These are phyloP conservation scores for Acacia melanoxylon DNA, from an alignment of 306 rosid species.

Conservation along the genomic window DNA sequence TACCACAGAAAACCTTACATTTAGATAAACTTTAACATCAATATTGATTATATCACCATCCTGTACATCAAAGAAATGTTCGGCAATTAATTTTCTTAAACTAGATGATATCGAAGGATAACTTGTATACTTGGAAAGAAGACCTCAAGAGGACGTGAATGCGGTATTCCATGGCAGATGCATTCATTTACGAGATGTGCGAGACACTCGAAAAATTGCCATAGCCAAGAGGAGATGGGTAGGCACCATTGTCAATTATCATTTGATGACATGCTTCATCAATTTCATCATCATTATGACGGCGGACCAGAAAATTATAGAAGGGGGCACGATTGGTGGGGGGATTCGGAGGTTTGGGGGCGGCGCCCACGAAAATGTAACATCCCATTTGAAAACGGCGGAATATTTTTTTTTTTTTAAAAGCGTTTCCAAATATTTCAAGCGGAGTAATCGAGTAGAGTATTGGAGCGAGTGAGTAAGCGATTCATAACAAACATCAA, in stretches of 20 bases:
- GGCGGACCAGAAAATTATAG: too few species aligned
- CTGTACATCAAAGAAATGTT: constrained; percentile 47
- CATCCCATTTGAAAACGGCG: too few species aligned
- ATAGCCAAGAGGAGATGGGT: constrained; percentile 95
- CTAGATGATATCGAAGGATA: constrained; percentile 2
- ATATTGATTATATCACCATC: constrained; percentile 94
- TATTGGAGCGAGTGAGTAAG: too few species aligned
- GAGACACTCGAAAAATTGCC: constrained; percentile 96
- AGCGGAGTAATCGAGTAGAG: too few species aligned
- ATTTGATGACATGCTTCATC: constrained; percentile 92
- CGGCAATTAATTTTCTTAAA: constrained; percentile 7
- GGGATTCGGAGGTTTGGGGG: too few species aligned
- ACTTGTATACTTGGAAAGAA: constrained; percentile 2
- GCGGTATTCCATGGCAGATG: constrained; percentile 96
- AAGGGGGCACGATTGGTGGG: too few species aligned
- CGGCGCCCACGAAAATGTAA: too few species aligned
- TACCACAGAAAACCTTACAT: constrained; percentile 55
- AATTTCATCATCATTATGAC: constrained; percentile 82
- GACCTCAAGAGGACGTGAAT: constrained; percentile 86
- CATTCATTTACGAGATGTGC: constrained; percentile 98
- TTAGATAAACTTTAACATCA: constrained; percentile 87
- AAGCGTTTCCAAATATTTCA: too few species aligned
- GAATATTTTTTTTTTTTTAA: too few species aligned
- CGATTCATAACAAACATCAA: too few species aligned
- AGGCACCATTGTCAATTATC: constrained; percentile 92